Base-by-base conservation (phyloP, 1,139 yeast genomes). In the Candida glucosophila region DNA sequence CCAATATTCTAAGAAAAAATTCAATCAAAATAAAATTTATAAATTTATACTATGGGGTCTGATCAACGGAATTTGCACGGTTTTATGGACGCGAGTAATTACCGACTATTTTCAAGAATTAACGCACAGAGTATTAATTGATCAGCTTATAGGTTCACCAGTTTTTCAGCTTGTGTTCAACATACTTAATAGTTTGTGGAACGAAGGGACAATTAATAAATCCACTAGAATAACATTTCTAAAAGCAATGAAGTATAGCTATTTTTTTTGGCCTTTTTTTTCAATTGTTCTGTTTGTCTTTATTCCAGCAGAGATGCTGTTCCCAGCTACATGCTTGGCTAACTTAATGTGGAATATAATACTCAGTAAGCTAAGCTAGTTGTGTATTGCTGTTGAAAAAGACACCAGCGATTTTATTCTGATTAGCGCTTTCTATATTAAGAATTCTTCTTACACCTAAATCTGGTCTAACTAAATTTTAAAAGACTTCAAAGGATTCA, bases 401-500 rank as follows among this genome's bases (percentile, higher is more conserved):
- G 18, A 8, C 9, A 8, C 9, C 8, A n/a, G n/a, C 8, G 18
- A 16, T 8, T 16, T 8, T 16, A 16, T 16, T 8, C 8, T 16
- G n/a, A n/a, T 8, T 8, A 16, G 18, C 9, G 9, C 9, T 16
- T 8, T 16, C 18, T 8, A 8, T n/a, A 16, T 16, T 8, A 8
- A 16, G 8, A 8, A 16, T 16, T 16, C n/a, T 8, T 8, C 18
- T 8, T 16, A 16, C 18, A 8, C n/a, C 18, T 8, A 8, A 11
- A 5, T 12, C 15, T 19, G 17, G 8, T 14, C 23, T 31, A 32
- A 6, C 18, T 13, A 23, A 9, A 11, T 11, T 37, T 53, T 60
- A 30, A 61, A 57, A 9, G 62, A 49, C 55, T 80, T 82, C 44
- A 85, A 64, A 17, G 94, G 92, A 53, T 85, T 93, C 16, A 66